phyloP scores from a whole-genome alignment of 495 filamentous ascomycete genomes.

The Annulohypoxylon nitens region DNA sequence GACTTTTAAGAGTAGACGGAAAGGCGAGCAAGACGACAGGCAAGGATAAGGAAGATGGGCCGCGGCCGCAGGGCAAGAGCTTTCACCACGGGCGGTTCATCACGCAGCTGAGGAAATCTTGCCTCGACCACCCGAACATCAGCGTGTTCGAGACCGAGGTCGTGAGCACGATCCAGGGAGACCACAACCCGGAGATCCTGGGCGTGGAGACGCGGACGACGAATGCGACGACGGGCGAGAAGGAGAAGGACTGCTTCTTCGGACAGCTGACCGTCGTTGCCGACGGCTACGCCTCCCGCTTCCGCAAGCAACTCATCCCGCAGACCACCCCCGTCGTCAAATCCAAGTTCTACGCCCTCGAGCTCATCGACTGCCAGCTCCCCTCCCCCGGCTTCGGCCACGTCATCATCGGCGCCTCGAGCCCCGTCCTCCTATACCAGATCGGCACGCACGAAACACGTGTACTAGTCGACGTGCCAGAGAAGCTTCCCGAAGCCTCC shows the following conservation, averaged over 20 bases:
- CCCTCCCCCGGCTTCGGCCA: slow-evolving; percentile 82
- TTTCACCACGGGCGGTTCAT: slow-evolving; percentile 93
- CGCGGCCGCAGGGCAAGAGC: slow-evolving; percentile 72
- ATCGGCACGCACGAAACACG: slow-evolving; percentile 96
- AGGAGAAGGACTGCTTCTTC: slow-evolving; percentile 80
- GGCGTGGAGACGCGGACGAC: slow-evolving; percentile 79
- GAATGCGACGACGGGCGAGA: slow-evolving; percentile 64
- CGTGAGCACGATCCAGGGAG: slow-evolving; percentile 69
- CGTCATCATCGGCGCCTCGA: slow-evolving; percentile 82
- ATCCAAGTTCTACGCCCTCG: slow-evolving; percentile 91
- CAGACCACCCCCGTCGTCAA: slow-evolving; percentile 72
- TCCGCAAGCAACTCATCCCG: slow-evolving; percentile 84
- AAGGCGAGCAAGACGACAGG: slow-evolving; percentile 51
- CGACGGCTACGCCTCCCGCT: slow-evolving; percentile 94
- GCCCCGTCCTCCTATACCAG: slow-evolving; percentile 93
- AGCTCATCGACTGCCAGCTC: slow-evolving; percentile 87
- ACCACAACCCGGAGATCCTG: slow-evolving; percentile 72
- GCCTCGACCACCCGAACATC: slow-evolving; percentile 74
- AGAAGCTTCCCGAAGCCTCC: slow-evolving; percentile 77
- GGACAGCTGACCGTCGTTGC: slow-evolving; percentile 87
- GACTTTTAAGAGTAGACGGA: slow-evolving; percentile 20
- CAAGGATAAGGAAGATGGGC: slow-evolving; percentile 37
- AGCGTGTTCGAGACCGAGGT: slow-evolving; percentile 81
- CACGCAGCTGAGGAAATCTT: slow-evolving; percentile 77
- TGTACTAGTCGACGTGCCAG: slow-evolving; percentile 90